Conservation (phyloP, 2,329 filamentous ascomycete species). For the Clonostachys rosea region DNA sequence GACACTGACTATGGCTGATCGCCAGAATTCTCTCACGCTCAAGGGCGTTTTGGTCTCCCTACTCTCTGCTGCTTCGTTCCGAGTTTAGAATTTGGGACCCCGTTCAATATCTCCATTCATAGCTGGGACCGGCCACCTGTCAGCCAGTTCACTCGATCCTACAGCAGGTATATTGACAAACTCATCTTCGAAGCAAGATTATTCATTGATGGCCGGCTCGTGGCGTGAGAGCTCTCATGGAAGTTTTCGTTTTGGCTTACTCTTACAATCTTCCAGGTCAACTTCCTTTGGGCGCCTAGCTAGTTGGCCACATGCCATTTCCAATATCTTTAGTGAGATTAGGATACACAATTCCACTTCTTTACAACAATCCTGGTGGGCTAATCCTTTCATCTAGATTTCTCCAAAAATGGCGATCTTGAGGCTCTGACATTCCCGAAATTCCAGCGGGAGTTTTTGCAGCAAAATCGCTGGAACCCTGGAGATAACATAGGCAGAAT, state of each 20-base stretch:
- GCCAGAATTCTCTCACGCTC: conserved; percentile 46
- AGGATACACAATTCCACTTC: not conserved
- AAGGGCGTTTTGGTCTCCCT: conserved; percentile 48
- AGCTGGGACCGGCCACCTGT: conserved; percentile 59
- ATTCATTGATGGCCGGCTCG: conserved; percentile 61
- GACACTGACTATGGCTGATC: not conserved
- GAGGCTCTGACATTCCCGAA: conserved; percentile 65
- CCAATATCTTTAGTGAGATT: conserved; percentile 34
- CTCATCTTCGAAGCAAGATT: conserved; percentile 63
- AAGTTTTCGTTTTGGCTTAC: not conserved
- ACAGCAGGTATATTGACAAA: conserved; percentile 50
- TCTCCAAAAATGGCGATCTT: conserved; percentile 52
- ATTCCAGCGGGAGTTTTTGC: conserved; percentile 66
- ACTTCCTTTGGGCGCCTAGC: conserved; percentile 47
- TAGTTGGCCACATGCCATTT: conserved; percentile 44
- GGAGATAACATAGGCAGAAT: conserved; percentile 70
- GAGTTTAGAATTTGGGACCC: conserved; percentile 49
- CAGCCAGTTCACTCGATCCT: conserved; percentile 50
- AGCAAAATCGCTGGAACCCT: conserved; percentile 67
- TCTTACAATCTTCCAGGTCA: conserved; percentile 32
- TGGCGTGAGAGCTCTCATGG: conserved; percentile 46
- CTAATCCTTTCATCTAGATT: conserved; percentile 22
- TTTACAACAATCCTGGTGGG: not conserved
- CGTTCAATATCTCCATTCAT: conserved; percentile 72
- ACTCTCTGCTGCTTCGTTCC: conserved; percentile 69